These are phyloP conservation scores for Fusarium duplospermum DNA, from an alignment of 2,329 filamentous ascomycete species.

Conservation along the genomic window DNA sequence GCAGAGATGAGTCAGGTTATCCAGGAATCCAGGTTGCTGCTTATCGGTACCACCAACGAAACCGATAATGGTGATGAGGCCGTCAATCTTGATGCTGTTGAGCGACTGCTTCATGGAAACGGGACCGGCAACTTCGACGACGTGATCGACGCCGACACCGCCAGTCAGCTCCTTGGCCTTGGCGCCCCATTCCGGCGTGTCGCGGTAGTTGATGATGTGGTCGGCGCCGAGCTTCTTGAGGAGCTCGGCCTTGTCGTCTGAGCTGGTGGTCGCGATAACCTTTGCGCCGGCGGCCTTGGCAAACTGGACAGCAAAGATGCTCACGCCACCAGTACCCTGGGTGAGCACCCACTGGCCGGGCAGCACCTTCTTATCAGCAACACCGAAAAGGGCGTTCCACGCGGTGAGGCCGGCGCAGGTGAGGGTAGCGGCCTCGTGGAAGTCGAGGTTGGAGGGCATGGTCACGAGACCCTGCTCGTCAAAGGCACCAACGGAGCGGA, in stretches of 20 bases:
- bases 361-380: conserved; percentile 58
- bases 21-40: conserved; percentile 49
- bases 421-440: conserved; percentile 67
- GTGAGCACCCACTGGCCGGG: conserved; percentile 71
- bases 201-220: conserved; percentile 63
- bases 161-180: conserved; percentile 56
- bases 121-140: conserved; percentile 62
- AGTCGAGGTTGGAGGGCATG: conserved; percentile 66
- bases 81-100: conserved; percentile 58
- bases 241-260: conserved; percentile 55
- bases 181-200: conserved; percentile 58
- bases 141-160: conserved; percentile 59
- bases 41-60: conserved; percentile 47
- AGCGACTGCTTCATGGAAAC: conserved; percentile 58
- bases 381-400: conserved; percentile 74
- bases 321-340: conserved; percentile 78
- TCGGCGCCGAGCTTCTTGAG: conserved; percentile 61
- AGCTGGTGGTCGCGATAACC: conserved; percentile 62
- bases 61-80: conserved; percentile 57
- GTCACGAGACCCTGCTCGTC: conserved; percentile 75
- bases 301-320: conserved; percentile 72
- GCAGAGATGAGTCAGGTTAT: conserved; percentile 48
- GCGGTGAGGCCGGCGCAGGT: conserved; percentile 71
- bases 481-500: conserved; percentile 76
- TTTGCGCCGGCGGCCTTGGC: conserved; percentile 61